phyloP scores from a whole-genome alignment of 352 stramenopile species.

The Pythium myriotylum region DNA sequence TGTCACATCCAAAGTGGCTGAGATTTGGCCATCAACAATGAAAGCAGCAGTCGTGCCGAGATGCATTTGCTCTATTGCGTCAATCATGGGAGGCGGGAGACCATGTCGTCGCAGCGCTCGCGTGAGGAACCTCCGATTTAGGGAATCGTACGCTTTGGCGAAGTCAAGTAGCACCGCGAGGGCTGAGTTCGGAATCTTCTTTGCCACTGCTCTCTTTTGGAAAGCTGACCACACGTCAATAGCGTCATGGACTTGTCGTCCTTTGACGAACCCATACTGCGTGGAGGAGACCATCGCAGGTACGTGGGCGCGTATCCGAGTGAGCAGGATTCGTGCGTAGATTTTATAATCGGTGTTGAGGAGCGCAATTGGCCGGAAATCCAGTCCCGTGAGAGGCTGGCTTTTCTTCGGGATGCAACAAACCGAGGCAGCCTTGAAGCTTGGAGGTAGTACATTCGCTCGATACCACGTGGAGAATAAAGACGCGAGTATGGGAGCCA shows the following conservation, averaged over 20 bases:
- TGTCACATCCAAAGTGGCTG: background rate
- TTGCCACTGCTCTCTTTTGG: background rate
- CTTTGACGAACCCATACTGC: background rate
- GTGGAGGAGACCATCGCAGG: background rate
- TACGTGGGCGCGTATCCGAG: background rate
- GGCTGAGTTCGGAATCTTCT: background rate
- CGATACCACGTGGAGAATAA: background rate
- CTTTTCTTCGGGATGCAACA: background rate
- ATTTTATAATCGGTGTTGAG: conserved; percentile 5
- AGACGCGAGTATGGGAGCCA: background rate
- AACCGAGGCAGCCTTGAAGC: background rate
- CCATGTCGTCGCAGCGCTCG: background rate
- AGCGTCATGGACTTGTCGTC: conserved; percentile 1
- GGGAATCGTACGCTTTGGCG: conserved; percentile 1
- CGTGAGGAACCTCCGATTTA: background rate
- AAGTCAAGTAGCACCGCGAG: background rate
- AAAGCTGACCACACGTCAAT: background rate
- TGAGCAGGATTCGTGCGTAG: background rate
- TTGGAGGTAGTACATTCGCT: background rate
- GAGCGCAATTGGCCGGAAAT: background rate
- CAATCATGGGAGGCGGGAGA: background rate
- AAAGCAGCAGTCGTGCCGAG: background rate
- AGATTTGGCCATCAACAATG: background rate
- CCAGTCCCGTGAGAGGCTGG: background rate
- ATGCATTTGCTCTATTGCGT: background rate